Conservation (phyloP, 2,329 filamentous ascomycete genomes). For the Ambrosiella xylebori region DNA sequence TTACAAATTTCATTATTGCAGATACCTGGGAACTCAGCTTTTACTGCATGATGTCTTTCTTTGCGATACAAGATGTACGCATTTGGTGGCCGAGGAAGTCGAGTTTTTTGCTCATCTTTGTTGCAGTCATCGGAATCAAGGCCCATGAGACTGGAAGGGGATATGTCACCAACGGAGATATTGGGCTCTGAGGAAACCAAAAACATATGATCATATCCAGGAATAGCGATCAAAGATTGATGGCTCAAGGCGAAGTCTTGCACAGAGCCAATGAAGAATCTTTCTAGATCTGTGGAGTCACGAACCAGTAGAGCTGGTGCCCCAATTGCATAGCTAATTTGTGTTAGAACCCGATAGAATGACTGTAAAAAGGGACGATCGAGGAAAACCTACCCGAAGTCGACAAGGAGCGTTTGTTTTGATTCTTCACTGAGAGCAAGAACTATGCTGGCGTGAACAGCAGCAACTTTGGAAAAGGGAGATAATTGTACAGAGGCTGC, state of each 20-base stretch:
- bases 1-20: conserved; percentile 10
- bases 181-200: neutral
- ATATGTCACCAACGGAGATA: neutral
- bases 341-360: neutral
- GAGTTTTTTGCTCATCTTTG: neutral
- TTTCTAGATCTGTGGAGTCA: neutral
- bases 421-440: conserved; percentile 2
- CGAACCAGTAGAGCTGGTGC: neutral
- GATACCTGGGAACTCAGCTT: neutral
- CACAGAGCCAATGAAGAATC: conserved; percentile 1
- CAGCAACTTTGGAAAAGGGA: neutral
- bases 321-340: neutral
- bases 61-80: conserved; percentile 10
- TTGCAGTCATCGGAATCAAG: neutral
- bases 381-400: neutral
- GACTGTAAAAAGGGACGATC: neutral
- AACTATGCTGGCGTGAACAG: conserved; percentile 2
- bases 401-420: neutral
- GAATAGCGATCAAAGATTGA: neutral
- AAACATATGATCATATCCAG: neutral
- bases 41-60: conserved; percentile 5
- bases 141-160: neutral
- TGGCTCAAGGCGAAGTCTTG: neutral
- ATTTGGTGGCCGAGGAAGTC: conserved; percentile 7
- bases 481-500: neutral